phyloP scores from a whole-genome alignment of 1,284 basidiomycete genomes.

The Wallemia mellicola region DNA sequence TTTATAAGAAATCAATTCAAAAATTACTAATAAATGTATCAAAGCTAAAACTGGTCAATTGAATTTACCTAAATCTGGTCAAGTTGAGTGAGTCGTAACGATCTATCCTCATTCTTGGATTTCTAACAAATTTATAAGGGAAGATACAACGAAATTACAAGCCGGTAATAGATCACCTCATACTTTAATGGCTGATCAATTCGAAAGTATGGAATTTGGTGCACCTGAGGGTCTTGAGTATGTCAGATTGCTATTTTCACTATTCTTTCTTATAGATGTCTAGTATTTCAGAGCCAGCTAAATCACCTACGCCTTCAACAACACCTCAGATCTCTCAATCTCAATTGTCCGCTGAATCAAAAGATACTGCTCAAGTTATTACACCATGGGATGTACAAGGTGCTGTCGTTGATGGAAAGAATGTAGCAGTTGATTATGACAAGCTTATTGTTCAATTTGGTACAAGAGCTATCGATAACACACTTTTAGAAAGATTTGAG shows the following conservation, averaged over 20 bases:
- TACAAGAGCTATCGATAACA: constrained; percentile 45
- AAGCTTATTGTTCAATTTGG: constrained; percentile 87
- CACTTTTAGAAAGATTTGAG: constrained; percentile 67
- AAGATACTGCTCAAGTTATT: constrained; percentile 40
- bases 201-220: neutral
- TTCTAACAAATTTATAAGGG: neutral
- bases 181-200: neutral
- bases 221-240: neutral
- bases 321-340: neutral
- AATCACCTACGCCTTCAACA: neutral
- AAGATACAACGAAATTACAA: neutral
- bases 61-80: neutral
- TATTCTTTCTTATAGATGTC: neutral
- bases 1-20: neutral
- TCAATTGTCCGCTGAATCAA: neutral
- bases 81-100: neutral
- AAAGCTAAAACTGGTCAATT: no score
- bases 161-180: neutral
- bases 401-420: constrained; percentile 68
- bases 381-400: constrained; percentile 98
- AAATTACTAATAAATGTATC: neutral
- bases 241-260: neutral
- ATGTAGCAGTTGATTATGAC: constrained; percentile 79
- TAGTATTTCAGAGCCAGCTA: neutral
- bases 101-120: neutral